Evolutionary conservation across 176 grass and related monocot species (phyloP).

Genomic region (Eragrostis curvula): DNA sequence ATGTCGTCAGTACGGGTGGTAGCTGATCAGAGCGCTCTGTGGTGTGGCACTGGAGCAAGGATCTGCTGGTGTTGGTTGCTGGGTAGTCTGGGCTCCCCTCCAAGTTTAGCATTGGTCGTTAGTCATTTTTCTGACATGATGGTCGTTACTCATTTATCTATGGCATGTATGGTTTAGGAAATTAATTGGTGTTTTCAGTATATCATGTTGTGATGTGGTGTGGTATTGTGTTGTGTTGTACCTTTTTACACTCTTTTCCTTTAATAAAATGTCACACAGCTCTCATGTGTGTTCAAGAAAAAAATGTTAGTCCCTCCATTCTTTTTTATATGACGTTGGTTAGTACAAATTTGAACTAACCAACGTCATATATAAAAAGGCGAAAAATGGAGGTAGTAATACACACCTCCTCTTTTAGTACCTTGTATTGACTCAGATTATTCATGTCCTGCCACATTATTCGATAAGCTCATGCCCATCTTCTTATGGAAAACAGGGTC

Average conservation of each 20-base stretch:
- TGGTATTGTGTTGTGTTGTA: too few relatives aligned
- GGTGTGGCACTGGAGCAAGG: background rate
- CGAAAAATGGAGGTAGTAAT: too few relatives aligned
- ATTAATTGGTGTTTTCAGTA: background rate
- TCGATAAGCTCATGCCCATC: background rate
- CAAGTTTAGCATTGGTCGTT: background rate
- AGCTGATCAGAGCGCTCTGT: background rate
- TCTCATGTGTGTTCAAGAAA: too few relatives aligned
- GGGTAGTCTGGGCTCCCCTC: background rate
- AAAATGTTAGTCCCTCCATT: too few relatives aligned
- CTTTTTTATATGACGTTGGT: too few relatives aligned
- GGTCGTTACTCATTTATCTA: background rate
- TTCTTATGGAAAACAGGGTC: slow-evolving; percentile 57
- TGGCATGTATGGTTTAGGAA: background rate
- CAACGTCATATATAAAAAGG: too few relatives aligned
- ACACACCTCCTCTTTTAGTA: background rate
- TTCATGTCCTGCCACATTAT: background rate
- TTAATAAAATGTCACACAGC: too few relatives aligned
- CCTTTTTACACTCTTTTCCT: too few relatives aligned
- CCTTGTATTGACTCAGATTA: slow-evolving; percentile 6
- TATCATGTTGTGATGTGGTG: too few relatives aligned
- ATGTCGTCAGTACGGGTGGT: background rate
- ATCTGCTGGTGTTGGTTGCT: background rate
- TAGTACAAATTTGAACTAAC: too few relatives aligned
- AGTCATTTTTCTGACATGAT: background rate